phyloP scores from a whole-genome alignment of 1,139 yeast species.

The Sugiyamaella castrensis region DNA sequence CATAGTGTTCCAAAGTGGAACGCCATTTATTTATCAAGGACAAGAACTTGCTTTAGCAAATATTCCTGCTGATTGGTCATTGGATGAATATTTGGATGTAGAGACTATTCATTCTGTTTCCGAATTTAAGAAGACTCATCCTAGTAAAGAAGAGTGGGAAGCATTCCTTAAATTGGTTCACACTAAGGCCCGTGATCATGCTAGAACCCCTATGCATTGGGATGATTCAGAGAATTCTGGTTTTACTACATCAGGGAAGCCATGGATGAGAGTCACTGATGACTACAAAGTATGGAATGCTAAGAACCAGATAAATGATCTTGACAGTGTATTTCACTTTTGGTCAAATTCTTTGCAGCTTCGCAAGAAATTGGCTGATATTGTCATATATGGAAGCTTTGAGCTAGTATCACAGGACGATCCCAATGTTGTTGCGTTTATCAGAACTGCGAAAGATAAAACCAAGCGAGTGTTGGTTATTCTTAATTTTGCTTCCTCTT shows the following conservation, averaged over 20 bases:
- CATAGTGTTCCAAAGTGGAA: conserved; percentile 51
- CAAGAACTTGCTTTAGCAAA: conserved; percentile 60
- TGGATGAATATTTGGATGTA: conserved; percentile 52
- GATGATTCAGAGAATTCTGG: conserved; percentile 46
- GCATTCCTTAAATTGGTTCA: conserved; percentile 33
- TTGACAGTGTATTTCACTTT: conserved; percentile 47
- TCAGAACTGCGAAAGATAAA: conserved; percentile 39
- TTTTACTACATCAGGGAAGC: conserved; percentile 45
- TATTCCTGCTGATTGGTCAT: conserved; percentile 47
- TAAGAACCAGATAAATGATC: conserved; percentile 46
- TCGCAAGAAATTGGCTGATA: conserved; percentile 47
- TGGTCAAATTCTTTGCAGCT: conserved; percentile 45
- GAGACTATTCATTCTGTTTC: conserved; percentile 40
- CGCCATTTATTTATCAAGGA: conserved; percentile 57
- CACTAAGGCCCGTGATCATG: conserved; percentile 46
- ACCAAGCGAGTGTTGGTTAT: conserved; percentile 39
- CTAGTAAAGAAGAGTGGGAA: conserved; percentile 37
- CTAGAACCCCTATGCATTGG: conserved; percentile 64
- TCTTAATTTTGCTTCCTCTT: conserved; percentile 44
- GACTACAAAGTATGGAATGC: conserved; percentile 51
- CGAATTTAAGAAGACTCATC: conserved; percentile 34
- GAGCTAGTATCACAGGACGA: conserved; percentile 41
- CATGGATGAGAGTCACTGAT: conserved; percentile 57
- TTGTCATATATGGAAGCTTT: conserved; percentile 50
- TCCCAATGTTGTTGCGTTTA: conserved; percentile 43